Evolutionary conservation across 345 rosid species (phyloP).

Genomic region (Euclidium syriacum): DNA sequence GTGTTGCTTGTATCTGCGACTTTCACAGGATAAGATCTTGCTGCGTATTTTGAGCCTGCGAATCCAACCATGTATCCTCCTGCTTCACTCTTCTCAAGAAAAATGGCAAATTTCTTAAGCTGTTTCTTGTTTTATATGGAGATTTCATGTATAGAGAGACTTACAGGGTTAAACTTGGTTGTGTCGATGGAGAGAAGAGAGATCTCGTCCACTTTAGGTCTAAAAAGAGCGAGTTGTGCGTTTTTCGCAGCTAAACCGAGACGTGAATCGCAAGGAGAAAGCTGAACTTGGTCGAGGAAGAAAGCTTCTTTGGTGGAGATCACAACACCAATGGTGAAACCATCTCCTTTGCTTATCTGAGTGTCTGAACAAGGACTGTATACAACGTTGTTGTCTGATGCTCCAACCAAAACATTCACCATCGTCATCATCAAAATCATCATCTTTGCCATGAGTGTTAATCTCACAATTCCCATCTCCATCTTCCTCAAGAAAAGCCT

Average conservation of each 20-base stretch:
- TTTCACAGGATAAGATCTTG: slow-evolving; percentile 68
- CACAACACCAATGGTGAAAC: slow-evolving; percentile 72
- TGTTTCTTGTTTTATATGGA: not conserved
- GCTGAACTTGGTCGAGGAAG: slow-evolving; percentile 55
- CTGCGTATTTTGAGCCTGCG: slow-evolving; percentile 89
- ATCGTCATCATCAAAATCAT: slow-evolving; percentile 1
- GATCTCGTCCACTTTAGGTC: slow-evolving; percentile 79
- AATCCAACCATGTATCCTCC: slow-evolving; percentile 93
- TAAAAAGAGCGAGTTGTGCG: slow-evolving; percentile 64
- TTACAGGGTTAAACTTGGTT: slow-evolving; percentile 50
- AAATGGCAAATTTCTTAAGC: not conserved
- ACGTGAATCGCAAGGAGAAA: slow-evolving; percentile 85
- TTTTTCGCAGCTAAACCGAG: slow-evolving; percentile 43
- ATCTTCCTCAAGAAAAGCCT: slow-evolving; percentile 11
- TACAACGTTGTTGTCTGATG: slow-evolving; percentile 49
- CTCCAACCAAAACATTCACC: slow-evolving; percentile 30
- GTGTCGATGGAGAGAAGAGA: slow-evolving; percentile 74
- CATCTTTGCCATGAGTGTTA: not conserved
- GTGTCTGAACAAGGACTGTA: slow-evolving; percentile 70
- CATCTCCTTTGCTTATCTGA: slow-evolving; percentile 54
- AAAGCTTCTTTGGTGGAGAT: slow-evolving; percentile 63
- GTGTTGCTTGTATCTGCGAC: slow-evolving; percentile 59
- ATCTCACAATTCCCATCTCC: not conserved
- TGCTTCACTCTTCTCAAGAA: slow-evolving; percentile 36
- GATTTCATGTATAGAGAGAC: not conserved